phyloP scores from a whole-genome alignment of 805 yeast species.

The Wickerhamiella spandovensis region DNA sequence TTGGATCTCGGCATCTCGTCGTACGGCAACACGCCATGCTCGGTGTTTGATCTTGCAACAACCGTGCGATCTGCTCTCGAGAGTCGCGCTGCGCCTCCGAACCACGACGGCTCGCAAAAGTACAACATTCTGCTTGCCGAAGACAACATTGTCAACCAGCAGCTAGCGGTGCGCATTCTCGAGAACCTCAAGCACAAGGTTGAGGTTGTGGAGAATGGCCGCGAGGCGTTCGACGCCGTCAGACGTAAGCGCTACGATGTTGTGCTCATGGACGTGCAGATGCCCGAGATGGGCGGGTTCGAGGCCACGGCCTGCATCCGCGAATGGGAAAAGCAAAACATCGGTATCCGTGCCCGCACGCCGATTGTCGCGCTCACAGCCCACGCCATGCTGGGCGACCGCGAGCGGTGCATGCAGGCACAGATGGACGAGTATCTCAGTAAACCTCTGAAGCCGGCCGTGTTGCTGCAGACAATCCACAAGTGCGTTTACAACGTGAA shows the following conservation, averaged over 20 bases:
- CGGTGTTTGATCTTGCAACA: slow-evolving; percentile 67
- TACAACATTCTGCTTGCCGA: slow-evolving; percentile 71
- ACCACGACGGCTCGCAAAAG: slow-evolving; percentile 63
- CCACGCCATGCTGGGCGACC: slow-evolving; percentile 87
- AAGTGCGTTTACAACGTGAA: slow-evolving; percentile 53
- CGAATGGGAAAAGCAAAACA: slow-evolving; percentile 73
- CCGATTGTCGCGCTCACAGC: slow-evolving; percentile 88
- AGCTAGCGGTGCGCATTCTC: slow-evolving; percentile 69
- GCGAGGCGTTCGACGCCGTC: slow-evolving; percentile 68
- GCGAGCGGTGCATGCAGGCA: slow-evolving; percentile 73
- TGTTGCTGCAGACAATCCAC: slow-evolving; percentile 71
- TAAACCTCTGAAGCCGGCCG: slow-evolving; percentile 73
- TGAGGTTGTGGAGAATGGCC: slow-evolving; percentile 76
- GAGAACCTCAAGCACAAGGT: slow-evolving; percentile 80
- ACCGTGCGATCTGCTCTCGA: slow-evolving; percentile 77
- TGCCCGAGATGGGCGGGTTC: slow-evolving; percentile 94
- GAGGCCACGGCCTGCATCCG: slow-evolving; percentile 80
- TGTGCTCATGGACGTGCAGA: slow-evolving; percentile 84
- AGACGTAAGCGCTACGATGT: slow-evolving; percentile 58
- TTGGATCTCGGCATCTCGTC: slow-evolving; percentile 77
- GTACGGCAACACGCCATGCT: slow-evolving; percentile 80
- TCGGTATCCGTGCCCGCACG: slow-evolving; percentile 60
- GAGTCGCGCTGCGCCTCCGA: slow-evolving; percentile 65
- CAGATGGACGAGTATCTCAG: slow-evolving; percentile 89
- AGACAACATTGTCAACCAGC: slow-evolving; percentile 78